phyloP scores from a whole-genome alignment of 306 rosid species.

The Fragaria iinumae region DNA sequence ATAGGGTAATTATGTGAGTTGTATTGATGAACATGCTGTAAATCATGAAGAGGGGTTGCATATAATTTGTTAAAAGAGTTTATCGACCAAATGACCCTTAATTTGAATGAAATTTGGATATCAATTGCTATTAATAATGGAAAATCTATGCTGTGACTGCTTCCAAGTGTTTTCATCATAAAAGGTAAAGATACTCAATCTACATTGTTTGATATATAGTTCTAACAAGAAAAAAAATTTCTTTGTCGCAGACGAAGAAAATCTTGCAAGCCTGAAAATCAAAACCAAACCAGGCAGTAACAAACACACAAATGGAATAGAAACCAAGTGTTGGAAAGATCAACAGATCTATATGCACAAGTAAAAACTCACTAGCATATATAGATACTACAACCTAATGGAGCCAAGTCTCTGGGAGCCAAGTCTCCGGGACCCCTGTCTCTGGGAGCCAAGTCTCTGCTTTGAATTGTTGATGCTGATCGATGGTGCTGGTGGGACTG shows the following conservation, averaged over 20 bases:
- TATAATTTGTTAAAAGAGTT: too few species aligned
- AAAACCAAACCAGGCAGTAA: slow-evolving; percentile 26
- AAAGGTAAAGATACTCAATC: background rate
- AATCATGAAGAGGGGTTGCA: background rate
- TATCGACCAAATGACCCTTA: background rate
- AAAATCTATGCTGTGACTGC: background rate
- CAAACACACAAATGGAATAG: slow-evolving; percentile 25
- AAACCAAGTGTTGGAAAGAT: slow-evolving; percentile 23
- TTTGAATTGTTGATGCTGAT: slow-evolving; percentile 42
- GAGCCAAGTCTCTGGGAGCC: slow-evolving; percentile 30
- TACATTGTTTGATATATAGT: background rate
- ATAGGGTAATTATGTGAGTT: background rate
- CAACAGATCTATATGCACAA: slow-evolving; percentile 33
- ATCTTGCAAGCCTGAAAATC: slow-evolving; percentile 18
- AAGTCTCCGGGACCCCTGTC: slow-evolving; percentile 25
- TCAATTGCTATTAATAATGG: background rate
- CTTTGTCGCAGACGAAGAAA: background rate
- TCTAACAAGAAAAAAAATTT: background rate
- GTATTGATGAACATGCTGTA: background rate
- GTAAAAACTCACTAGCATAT: slow-evolving; percentile 23
- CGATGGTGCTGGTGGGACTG: slow-evolving; percentile 41
- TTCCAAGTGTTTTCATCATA: slow-evolving; percentile 24
- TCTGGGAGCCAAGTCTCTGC: slow-evolving; percentile 39
- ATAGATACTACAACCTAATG: slow-evolving; percentile 40
- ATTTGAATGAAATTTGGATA: background rate